phyloP scores from a whole-genome alignment of 2,329 filamentous ascomycete species.

The Penicillium vulpinum region DNA sequence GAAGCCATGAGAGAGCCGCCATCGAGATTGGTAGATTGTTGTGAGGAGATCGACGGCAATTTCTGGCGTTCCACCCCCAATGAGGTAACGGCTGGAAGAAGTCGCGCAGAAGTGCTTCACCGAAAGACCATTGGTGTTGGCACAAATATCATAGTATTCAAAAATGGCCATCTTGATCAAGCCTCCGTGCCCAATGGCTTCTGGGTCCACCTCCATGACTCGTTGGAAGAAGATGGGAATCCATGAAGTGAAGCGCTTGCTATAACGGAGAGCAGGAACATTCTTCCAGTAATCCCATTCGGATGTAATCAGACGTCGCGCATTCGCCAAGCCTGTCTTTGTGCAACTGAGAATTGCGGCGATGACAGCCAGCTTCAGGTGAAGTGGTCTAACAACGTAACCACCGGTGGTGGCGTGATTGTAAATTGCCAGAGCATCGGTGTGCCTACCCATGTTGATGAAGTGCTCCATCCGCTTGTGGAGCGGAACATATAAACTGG shows the following conservation, averaged over 20 bases:
- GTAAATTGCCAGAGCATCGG: slow-evolving; percentile 34
- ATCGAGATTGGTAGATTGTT: slow-evolving; percentile 40
- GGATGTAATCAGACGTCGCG: slow-evolving; percentile 35
- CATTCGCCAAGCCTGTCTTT: slow-evolving; percentile 21
- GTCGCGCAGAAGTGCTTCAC: slow-evolving; percentile 41
- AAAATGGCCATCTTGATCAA: slow-evolving; percentile 39
- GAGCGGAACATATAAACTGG: slow-evolving; percentile 37
- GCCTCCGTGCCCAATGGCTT: slow-evolving; percentile 22
- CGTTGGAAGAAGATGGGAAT: slow-evolving; percentile 40
- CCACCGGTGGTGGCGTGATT: slow-evolving; percentile 30
- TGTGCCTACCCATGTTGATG: slow-evolving; percentile 39
- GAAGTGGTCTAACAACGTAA: slow-evolving; percentile 33
- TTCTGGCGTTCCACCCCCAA: slow-evolving; percentile 25
- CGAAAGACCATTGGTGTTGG: slow-evolving; percentile 29
- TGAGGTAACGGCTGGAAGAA: slow-evolving; percentile 30
- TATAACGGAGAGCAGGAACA: slow-evolving; percentile 12
- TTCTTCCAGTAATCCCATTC: slow-evolving; percentile 25
- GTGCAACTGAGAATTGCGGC: slow-evolving; percentile 37
- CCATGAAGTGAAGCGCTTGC: slow-evolving; percentile 25
- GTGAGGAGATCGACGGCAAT: slow-evolving; percentile 37
- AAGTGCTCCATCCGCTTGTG: slow-evolving; percentile 40
- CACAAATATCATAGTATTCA: slow-evolving; percentile 42
- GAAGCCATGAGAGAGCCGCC: slow-evolving; percentile 34
- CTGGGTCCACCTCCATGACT: slow-evolving; percentile 28
- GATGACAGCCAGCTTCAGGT: slow-evolving; percentile 40